Conservation (phyloP, 129 eudicot species). For the Flaveria bidentis region DNA sequence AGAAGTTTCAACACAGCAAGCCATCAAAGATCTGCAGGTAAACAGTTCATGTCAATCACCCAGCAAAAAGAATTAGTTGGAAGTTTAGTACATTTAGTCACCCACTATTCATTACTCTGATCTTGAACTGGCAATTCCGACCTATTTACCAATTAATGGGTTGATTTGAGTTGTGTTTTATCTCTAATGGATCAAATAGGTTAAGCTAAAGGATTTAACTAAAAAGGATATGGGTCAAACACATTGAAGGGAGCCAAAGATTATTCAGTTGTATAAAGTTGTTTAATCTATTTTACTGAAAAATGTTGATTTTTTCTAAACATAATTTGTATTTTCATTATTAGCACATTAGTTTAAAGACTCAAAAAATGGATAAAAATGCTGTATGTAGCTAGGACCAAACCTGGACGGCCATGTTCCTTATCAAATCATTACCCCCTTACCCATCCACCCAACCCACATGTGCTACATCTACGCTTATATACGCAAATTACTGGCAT, state of each 20-base stretch:
- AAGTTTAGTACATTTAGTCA: not conserved
- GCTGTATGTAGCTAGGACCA: not conserved
- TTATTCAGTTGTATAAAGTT: not conserved
- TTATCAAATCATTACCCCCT: not conserved
- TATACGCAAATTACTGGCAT: not conserved
- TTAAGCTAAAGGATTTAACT: not conserved
- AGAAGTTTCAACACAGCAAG: constrained; percentile 71
- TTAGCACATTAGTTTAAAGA: not conserved
- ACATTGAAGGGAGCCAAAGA: not conserved
- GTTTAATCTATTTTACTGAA: not conserved
- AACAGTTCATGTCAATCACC: constrained; percentile 21
- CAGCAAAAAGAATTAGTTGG: not conserved
- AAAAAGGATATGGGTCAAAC: not conserved
- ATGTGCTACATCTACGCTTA: not conserved
- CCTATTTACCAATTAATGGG: not conserved
- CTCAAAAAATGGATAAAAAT: not conserved
- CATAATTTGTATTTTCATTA: not conserved
- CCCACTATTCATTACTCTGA: constrained; percentile 5
- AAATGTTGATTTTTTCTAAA: not conserved
- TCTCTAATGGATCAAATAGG: not conserved
- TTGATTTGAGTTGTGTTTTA: not conserved
- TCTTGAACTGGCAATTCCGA: not conserved
- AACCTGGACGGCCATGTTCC: not conserved
- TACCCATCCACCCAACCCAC: not conserved
- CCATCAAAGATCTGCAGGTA: constrained; percentile 86